A percentile compares a stretch with the other conserved stretches of the same genome.
Evolutionary conservation across 148 eudicot species (phyloP).

Genomic region (Rhododendron kiyosumense): DNA sequence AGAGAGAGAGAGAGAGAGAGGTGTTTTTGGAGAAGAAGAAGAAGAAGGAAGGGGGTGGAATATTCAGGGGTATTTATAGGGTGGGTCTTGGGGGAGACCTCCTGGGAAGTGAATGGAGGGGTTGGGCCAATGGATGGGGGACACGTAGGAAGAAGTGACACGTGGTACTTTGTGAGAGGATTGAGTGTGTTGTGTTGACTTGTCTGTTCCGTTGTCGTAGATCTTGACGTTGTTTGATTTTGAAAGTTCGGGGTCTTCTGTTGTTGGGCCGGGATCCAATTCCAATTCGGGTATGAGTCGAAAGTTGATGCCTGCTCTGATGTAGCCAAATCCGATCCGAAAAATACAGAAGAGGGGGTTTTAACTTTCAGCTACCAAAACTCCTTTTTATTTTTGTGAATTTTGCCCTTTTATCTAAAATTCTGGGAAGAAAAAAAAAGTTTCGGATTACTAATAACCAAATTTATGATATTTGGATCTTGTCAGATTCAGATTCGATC

Average conservation of each 20-base stretch:
- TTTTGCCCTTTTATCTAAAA: too few species aligned
- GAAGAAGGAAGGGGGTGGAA: background rate
- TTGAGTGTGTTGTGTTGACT: constrained; percentile 21
- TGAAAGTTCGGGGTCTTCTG: background rate
- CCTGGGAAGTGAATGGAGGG: constrained; percentile 12
- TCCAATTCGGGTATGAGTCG: too few species aligned
- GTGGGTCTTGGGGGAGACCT: background rate
- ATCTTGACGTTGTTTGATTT: background rate
- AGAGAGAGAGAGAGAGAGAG: background rate
- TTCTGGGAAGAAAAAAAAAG: too few species aligned
- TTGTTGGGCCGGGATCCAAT: background rate
- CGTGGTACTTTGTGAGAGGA: constrained; percentile 35
- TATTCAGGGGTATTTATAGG: background rate
- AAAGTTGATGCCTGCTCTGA: too few species aligned
- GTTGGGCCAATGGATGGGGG: constrained; percentile 23
- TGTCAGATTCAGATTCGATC: too few species aligned
- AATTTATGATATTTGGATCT: too few species aligned
- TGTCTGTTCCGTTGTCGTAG: background rate
- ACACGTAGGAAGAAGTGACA: constrained; percentile 30
- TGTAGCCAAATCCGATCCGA: too few species aligned
- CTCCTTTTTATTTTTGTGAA: too few species aligned
- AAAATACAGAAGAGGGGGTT: too few species aligned
- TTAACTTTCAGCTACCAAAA: too few species aligned
- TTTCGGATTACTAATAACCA: too few species aligned
- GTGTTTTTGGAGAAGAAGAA: background rate